Conservation (phyloP, 2,329 filamentous ascomycete species). For the Fusarium papillatum region DNA sequence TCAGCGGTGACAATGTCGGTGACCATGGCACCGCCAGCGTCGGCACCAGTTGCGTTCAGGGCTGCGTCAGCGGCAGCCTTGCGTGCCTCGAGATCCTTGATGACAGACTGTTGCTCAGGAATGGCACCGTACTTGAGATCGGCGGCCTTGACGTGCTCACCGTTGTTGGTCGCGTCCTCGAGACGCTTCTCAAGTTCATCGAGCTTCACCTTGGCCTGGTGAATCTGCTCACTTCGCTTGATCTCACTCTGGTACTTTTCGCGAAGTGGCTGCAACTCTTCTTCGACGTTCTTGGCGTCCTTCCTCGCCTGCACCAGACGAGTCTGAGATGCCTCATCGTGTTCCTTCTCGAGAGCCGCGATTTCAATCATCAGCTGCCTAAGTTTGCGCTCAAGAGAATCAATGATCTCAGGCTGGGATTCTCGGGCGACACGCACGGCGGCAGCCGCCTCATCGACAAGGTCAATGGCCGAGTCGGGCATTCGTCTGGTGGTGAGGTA, state of each 20-base stretch:
- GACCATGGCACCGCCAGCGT: constrained; percentile 79
- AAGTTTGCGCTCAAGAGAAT: constrained; percentile 91
- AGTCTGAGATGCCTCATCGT: constrained; percentile 90
- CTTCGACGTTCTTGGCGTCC: constrained; percentile 93
- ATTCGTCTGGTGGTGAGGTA: constrained; percentile 93
- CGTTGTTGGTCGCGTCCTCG: constrained; percentile 90
- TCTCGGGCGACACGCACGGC: constrained; percentile 97
- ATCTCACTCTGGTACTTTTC: constrained; percentile 98
- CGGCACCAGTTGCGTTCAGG: constrained; percentile 67
- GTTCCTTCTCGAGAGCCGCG: constrained; percentile 92
- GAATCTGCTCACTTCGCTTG: constrained; percentile 89
- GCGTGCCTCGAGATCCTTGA: constrained; percentile 84
- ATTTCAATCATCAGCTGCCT: constrained; percentile 98
- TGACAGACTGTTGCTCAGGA: constrained; percentile 87
- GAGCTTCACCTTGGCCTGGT: constrained; percentile 95
- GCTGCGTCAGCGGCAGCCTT: constrained; percentile 84
- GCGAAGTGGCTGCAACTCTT: constrained; percentile 90
- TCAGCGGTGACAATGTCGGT: constrained; percentile 96
- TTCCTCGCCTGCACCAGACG: constrained; percentile 87
- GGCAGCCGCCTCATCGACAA: constrained; percentile 96
- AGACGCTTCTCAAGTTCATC: constrained; percentile 92
- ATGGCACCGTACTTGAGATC: constrained; percentile 98
- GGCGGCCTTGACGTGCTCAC: constrained; percentile 88
- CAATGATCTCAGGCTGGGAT: constrained; percentile 95
- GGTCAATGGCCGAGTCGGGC: constrained; percentile 95